These are phyloP conservation scores for Kurtzmaniella quercitrusa DNA, from an alignment of 1,139 yeast species.

Conservation along the genomic window DNA sequence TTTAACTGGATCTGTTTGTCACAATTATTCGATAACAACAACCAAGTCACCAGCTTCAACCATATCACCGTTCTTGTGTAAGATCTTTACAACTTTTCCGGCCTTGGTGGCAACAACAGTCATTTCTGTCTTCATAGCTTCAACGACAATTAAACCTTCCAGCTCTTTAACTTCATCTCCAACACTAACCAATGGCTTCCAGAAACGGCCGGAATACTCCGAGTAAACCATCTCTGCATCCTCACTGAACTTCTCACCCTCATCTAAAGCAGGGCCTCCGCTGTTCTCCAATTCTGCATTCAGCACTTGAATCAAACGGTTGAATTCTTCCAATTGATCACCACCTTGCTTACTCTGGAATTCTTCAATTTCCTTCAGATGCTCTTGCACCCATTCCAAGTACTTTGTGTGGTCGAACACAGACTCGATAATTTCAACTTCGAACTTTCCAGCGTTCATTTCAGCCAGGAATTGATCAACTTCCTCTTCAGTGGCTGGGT, in stretches of 20 bases:
- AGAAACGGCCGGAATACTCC: slow-evolving; percentile 92
- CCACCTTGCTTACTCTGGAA: slow-evolving; percentile 70
- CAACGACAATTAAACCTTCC: slow-evolving; percentile 82
- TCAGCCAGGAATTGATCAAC: slow-evolving; percentile 69
- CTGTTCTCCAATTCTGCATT: slow-evolving; percentile 65
- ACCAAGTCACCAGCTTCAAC: slow-evolving; percentile 95
- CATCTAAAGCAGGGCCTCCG: slow-evolving; percentile 36
- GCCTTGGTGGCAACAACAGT: slow-evolving; percentile 65
- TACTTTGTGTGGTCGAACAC: slow-evolving; percentile 82
- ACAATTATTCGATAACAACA: slow-evolving; percentile 54
- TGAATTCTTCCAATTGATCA: slow-evolving; percentile 80
- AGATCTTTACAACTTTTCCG: slow-evolving; percentile 76
- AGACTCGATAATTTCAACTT: slow-evolving; percentile 69
- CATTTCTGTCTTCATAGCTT: slow-evolving; percentile 99
- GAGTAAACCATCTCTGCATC: slow-evolving; percentile 82
- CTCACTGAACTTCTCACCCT: slow-evolving; percentile 59
- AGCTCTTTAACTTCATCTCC: slow-evolving; percentile 77
- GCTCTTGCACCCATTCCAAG: slow-evolving; percentile 70
- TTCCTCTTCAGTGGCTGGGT: slow-evolving; percentile 83
- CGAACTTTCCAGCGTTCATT: slow-evolving; percentile 75
- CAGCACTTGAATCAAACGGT: slow-evolving; percentile 74
- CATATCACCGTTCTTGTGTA: slow-evolving; percentile 88
- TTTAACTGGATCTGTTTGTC: not conserved
- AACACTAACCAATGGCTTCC: slow-evolving; percentile 82
- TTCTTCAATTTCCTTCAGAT: slow-evolving; percentile 66